Evolutionary conservation across 805 yeast genomes (phyloP), one percentile per base, ranked within the genome.

Genomic region (Candida montana): DNA sequence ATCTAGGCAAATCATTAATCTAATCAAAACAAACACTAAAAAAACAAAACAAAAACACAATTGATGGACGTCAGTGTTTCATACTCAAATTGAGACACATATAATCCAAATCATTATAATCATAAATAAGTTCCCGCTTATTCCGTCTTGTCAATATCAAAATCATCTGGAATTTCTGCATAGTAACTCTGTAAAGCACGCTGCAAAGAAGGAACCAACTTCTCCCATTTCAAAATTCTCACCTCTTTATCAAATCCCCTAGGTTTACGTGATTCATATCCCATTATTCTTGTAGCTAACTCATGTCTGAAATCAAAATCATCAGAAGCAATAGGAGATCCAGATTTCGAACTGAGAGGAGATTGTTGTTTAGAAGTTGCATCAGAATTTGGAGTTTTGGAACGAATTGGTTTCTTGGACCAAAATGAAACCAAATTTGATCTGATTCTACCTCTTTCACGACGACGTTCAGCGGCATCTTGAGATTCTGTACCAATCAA

Each of bases 211-310:
- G 81, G 77, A 5, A 68, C 70, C 41, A 80, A 63, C 46, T 71
- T 75, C 38, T 71, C 75, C 85, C 85, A 79, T 42, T 71, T 67
- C 47, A 79, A 58, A 34, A 80, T 78, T 35, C 84, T 61, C 29
- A 80, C 83, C 50, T 78, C 83, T 59, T 79, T 80, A 53, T 79
- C 84, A 58, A 79, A 79, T 1, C 83, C 83, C 51, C 85, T 65
- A 21, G 85, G 86, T 50, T 77, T 78, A 51, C 83, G 68, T 24
- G 67, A 62, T 44, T 74, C 78, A 55, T 80, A 80, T 16, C 73
- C 72, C 83, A 79, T 79, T 19, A 80, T 79, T 54, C 85, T 65
- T 44, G 75, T 75, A 3, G 84, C 84, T 46, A 79, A 63, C 48
- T 78, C 83, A 16, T 67, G 59, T 45, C 78, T 63, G 50, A 66